Conservation (phyloP, 2,329 filamentous ascomycete genomes). For the Sarocladium kiliense region DNA sequence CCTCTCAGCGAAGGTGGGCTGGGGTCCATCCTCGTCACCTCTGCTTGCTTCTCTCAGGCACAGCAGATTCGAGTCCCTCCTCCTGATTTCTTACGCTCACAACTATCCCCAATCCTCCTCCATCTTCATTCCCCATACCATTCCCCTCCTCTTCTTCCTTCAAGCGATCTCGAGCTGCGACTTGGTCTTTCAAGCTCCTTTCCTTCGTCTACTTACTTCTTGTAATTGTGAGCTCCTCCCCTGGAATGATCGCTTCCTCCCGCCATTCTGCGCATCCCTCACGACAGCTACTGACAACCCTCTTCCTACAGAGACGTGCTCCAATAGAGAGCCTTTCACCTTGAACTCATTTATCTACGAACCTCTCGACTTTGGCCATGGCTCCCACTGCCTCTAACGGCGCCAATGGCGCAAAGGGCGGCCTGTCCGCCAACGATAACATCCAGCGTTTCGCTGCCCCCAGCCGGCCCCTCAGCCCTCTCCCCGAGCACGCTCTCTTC, state of each 20-base stretch:
- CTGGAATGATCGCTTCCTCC: not conserved
- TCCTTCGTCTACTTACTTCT: slow-evolving; percentile 6
- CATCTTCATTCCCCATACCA: slow-evolving; percentile 6
- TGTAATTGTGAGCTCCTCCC: slow-evolving; percentile 8
- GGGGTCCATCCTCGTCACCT: slow-evolving; percentile 5
- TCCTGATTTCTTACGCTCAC: slow-evolving; percentile 9
- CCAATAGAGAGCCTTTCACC: slow-evolving; percentile 19
- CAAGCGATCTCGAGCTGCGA: not conserved
- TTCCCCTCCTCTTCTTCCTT: slow-evolving; percentile 7
- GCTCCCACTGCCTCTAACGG: slow-evolving; percentile 43
- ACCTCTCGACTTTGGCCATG: slow-evolving; percentile 34
- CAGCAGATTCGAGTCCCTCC: slow-evolving; percentile 6
- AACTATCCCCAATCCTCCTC: slow-evolving; percentile 8
- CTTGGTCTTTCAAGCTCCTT: not conserved
- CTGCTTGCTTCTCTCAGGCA: slow-evolving; percentile 2
- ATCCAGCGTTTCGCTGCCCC: slow-evolving; percentile 94
- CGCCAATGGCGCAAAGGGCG: slow-evolving; percentile 44
- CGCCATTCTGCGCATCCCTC: not conserved
- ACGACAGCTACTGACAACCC: not conserved
- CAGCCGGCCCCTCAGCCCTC: slow-evolving; percentile 86
- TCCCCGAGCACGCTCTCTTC: slow-evolving; percentile 86
- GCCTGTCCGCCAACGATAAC: slow-evolving; percentile 88
- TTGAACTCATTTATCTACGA: slow-evolving; percentile 7
- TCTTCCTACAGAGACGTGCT: slow-evolving; percentile 15
- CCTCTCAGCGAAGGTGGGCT: slow-evolving; percentile 2